Conservation (phyloP, 495 filamentous ascomycete species). For the Hyaloscypha finlandica region DNA sequence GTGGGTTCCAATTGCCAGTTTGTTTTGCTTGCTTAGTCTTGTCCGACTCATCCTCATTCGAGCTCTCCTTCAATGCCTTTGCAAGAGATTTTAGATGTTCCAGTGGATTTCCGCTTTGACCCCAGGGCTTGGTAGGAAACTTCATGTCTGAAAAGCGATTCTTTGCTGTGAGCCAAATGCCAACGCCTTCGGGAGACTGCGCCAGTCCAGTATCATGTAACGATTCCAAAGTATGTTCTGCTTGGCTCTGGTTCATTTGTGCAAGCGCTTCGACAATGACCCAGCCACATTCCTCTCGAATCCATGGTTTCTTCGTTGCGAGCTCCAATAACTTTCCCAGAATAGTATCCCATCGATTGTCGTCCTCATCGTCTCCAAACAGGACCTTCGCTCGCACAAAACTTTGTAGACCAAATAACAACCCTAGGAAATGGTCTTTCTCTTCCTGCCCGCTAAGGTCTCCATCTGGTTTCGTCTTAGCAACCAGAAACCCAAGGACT, state of each 20-base stretch:
- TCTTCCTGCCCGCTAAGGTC: constrained; percentile 77
- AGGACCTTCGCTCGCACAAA: constrained; percentile 78
- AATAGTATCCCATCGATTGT: constrained; percentile 62
- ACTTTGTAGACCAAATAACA: constrained; percentile 82
- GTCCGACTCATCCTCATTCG: constrained; percentile 47
- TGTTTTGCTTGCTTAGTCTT: constrained; percentile 49
- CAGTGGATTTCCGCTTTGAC: constrained; percentile 65
- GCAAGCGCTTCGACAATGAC: constrained; percentile 56
- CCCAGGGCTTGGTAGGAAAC: constrained; percentile 73
- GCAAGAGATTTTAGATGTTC: constrained; percentile 64
- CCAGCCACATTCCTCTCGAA: constrained; percentile 84
- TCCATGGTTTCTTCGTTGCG: constrained; percentile 73
- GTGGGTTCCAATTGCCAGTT: constrained; percentile 71
- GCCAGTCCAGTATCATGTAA: constrained; percentile 64
- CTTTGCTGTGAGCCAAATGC: constrained; percentile 76
- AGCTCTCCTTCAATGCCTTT: constrained; percentile 78
- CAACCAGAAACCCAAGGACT: constrained; percentile 65
- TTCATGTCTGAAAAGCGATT: constrained; percentile 63
- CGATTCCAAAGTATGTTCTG: constrained; percentile 61
- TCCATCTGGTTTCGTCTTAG: constrained; percentile 64
- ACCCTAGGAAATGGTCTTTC: constrained; percentile 80
- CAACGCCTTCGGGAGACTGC: constrained; percentile 82
- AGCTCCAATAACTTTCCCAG: constrained; percentile 60
- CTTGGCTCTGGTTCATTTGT: constrained; percentile 52
- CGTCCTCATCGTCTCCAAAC: constrained; percentile 53